Evolutionary conservation across 768 basidiomycete genomes (phyloP).

Genomic region (Xerocomus spinulosus): DNA sequence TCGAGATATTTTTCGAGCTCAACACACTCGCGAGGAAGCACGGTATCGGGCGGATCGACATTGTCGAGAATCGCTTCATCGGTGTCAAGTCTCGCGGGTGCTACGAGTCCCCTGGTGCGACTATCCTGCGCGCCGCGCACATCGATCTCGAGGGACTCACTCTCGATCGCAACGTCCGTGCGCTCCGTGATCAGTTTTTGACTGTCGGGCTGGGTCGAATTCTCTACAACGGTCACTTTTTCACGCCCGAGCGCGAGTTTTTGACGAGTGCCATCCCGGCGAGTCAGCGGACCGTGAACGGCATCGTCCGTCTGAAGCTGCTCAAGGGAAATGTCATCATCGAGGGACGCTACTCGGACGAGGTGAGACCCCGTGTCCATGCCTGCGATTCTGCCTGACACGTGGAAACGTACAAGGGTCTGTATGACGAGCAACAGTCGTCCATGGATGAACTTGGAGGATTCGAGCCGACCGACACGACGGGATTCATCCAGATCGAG

Average conservation of each 20-base stretch:
- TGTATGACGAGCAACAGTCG: constrained; percentile 93
- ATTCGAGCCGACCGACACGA: constrained; percentile 93
- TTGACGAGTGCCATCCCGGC: constrained; percentile 85
- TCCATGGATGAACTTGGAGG: constrained; percentile 99
- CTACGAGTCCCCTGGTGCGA: constrained; percentile 96
- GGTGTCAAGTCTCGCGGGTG: constrained; percentile 99
- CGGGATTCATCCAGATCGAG: constrained; percentile 96
- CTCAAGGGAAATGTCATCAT: constrained; percentile 97
- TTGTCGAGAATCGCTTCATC: constrained; percentile 99
- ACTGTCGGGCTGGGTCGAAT: constrained; percentile 87
- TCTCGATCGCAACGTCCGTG: constrained; percentile 95
- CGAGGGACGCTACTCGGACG: constrained; percentile 85
- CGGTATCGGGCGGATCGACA: constrained; percentile 95
- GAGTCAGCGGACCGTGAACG: constrained; percentile 95
- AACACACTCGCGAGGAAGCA: constrained; percentile 93
- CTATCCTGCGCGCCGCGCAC: constrained; percentile 92
- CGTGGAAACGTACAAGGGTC: constrained; percentile 46
- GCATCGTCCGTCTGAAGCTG: constrained; percentile 81
- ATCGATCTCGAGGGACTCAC: constrained; percentile 96
- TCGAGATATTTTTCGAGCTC: constrained; percentile 89
- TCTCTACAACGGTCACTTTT: constrained; percentile 98
- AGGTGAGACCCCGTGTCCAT: constrained; percentile 40
- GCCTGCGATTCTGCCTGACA: not conserved
- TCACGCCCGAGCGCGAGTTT: constrained; percentile 99
- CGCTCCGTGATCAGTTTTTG: constrained; percentile 90